Evolutionary conservation across 2,329 filamentous ascomycete species (phyloP), one percentile per base, ranked within the genome.

Genomic region (Lachnellula cervina): DNA sequence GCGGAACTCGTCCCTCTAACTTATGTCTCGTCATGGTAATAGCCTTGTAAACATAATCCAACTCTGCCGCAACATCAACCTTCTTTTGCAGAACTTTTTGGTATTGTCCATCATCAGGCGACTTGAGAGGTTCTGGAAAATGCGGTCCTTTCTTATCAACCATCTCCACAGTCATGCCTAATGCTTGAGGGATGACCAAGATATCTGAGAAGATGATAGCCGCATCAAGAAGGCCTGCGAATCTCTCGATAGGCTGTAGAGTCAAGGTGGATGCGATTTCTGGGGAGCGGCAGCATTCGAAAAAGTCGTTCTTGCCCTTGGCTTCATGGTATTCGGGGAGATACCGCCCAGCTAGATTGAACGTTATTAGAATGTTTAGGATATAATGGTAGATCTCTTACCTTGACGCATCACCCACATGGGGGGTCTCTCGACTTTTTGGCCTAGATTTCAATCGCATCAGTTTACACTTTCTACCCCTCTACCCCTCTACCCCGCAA

Each of bases 351-450:
- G 94, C 94, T 96, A 59, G 60, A 49, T 17, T 46, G n/a, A n/a
- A 54, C 40, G 49, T 49, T 53, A 49, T 42, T 11, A 37, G 5
- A 25, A 48, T 25, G 28, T 54, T 40, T 44, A 42, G 6, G 17
- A 54, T 17, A 44, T 54, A 47, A 38, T 19, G 19, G 43, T 16
- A 49, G 11, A 38, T 25, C 3, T 16, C 73, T 72, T 67, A 93
- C 91, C 91, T 84, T 99, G 94, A 74, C 94, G 89, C 94, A 99
- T 99, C 71, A 99, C 91, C 94, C 94, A 99, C 79, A 95, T 90
- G 56, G 94, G 94, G 59, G 94, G 89, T 62, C 94, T 86, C 74
- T 97, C 91, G 63, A 97, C 89, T 71, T 86, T 86, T 75, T 97
- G 82, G 72, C 93, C 92, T 95, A 68, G 52, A 54, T 55, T 44